Base-by-base conservation (phyloP, 148 eudicot genomes). In the Mesembryanthemum crystallinum region DNA sequence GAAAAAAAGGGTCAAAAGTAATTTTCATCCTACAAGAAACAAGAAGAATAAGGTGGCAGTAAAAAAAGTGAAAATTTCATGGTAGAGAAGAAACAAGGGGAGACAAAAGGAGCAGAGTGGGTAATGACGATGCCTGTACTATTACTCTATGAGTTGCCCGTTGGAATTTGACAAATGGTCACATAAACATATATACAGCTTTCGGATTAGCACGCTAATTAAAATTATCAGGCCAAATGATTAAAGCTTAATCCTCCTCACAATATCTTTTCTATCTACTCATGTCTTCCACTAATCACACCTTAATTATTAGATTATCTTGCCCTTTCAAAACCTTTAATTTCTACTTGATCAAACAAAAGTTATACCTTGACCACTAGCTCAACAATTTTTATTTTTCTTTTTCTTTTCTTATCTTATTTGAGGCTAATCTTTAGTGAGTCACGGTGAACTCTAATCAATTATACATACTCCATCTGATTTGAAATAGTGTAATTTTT, bases 161-260 rank as follows among this genome's bases (percentile, higher is more conserved):
- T 33, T 29, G 13, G 51, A 17, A 30, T 70, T 71, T 63, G 67
- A 59, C 67, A 67, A 25, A 68, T 24, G 29, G 57, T 59, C 3
- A 24, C 49, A 39, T 39, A 39, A 5, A 39, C 9, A 9, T n/a
- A 2, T 39, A 6, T 29, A 28, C 4, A 47, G 47, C 51, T 70
- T 70, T 77, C 29, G 18, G 15, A 62, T 60, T 66, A 78, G 76
- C 81, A 78, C 51, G 81, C 72, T 65, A 71, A 78, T 52, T 57
- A 7, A n/a, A 55, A 8, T 43, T 15, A 60, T 33, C 76, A 64
- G 59, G 42, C 67, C 72, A 4, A 64, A 64, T 72, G 65, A 78
- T 72, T 73, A 57, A 43, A 54, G 42, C 39, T 51, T 69, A 42
- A 67, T 43, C 54, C 39, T 43, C 39, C 45, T 17, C 64, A 59